Conservation (phyloP, 345 rosid species). For the Turnera subulata region DNA sequence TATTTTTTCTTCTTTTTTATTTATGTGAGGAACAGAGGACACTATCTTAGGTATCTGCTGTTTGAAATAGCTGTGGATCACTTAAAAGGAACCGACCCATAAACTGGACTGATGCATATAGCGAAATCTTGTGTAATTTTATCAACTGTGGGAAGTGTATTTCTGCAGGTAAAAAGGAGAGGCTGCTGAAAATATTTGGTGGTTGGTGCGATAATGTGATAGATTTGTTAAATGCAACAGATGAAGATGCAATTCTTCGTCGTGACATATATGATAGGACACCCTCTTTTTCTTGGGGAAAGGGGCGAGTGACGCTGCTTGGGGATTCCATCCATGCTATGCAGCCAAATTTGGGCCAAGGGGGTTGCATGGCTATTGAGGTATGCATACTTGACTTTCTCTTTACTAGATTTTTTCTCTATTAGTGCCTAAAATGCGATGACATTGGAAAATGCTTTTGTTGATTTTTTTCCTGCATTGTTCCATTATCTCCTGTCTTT, state of each 20-base stretch:
- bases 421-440: too few relatives aligned
- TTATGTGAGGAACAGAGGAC: too few relatives aligned
- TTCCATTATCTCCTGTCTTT: too few relatives aligned
- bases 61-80: too few relatives aligned
- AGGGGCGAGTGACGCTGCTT: constrained; percentile 80
- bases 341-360: constrained; percentile 98
- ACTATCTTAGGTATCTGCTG: too few relatives aligned
- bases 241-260: constrained; percentile 75
- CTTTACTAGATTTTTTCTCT: neutral
- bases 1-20: too few relatives aligned
- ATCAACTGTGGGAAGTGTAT: constrained; percentile 6
- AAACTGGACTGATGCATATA: too few relatives aligned
- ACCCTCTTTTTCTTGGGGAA: constrained; percentile 81
- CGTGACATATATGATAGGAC: constrained; percentile 81
- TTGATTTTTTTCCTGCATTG: too few relatives aligned
- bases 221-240: constrained; percentile 68
- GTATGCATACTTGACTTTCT: constrained; percentile 30
- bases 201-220: constrained; percentile 92
- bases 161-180: constrained; percentile 65
- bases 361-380: constrained; percentile 99
- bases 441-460: too few relatives aligned
- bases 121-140: neutral
- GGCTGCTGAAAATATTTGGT: constrained; percentile 74
- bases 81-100: too few relatives aligned
- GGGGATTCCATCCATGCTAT: constrained; percentile 95